Evolutionary conservation across 345 rosid genomes (phyloP).

Genomic region (Cardiospermum halicacabum): DNA sequence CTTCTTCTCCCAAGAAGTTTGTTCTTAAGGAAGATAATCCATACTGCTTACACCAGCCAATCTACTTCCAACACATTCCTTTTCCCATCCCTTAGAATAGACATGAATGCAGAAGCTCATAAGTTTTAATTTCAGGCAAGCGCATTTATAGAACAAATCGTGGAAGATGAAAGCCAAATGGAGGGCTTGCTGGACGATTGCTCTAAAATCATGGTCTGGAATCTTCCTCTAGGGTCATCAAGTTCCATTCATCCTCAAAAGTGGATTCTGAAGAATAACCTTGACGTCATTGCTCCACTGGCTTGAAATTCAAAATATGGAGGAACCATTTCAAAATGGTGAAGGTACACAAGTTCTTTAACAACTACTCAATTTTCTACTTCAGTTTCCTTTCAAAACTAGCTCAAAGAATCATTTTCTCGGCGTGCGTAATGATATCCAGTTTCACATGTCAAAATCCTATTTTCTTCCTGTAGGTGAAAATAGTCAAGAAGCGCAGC

Average conservation of each 20-base stretch:
- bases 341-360: conserved; percentile 14
- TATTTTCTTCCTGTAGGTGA: background rate
- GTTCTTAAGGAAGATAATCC: background rate
- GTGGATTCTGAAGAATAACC: conserved; percentile 40
- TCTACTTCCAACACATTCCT: background rate
- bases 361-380: background rate
- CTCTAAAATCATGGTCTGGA: conserved; percentile 58
- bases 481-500: conserved; percentile 1
- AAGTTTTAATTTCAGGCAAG: conserved; percentile 35
- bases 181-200: conserved; percentile 46
- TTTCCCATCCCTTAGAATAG: background rate
- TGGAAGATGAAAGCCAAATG: conserved; percentile 76
- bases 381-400: background rate
- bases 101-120: conserved; percentile 1
- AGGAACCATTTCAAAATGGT: conserved; percentile 8
- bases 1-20: background rate
- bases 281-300: conserved; percentile 31
- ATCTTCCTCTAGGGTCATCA: conserved; percentile 23
- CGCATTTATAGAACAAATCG: conserved; percentile 48
- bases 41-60: background rate
- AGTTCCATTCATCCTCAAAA: conserved; percentile 35
- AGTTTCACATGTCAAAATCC: background rate
- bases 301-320: conserved; percentile 20
- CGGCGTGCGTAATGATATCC: background rate
- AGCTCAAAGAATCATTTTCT: no score